A percentile compares a stretch with the other conserved stretches of the same genome.
Conservation (phyloP, 225 moss, liverwort and hornwort genomes). For the Lunularia cruciata region DNA sequence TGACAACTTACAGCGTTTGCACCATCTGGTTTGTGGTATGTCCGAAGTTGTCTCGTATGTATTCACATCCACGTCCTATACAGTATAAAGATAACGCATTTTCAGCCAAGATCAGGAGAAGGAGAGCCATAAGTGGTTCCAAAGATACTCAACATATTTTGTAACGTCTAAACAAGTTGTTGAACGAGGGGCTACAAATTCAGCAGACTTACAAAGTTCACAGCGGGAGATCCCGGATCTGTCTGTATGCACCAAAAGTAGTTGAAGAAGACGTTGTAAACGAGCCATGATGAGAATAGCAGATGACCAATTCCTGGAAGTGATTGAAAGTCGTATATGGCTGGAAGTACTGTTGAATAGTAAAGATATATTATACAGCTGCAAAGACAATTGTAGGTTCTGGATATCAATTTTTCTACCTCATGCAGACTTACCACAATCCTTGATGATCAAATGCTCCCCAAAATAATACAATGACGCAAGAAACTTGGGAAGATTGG, state of each 20-base stretch:
- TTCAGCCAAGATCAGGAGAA: neutral
- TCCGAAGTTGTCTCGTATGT: conserved; percentile 54
- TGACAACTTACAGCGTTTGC: conserved; percentile 81
- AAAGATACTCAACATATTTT: no score
- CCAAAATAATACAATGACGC: neutral
- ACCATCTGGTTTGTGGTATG: conserved; percentile 62
- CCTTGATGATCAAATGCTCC: neutral
- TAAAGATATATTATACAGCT: conserved; percentile 71
- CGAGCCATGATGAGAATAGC: conserved; percentile 66
- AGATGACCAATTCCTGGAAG: conserved; percentile 65
- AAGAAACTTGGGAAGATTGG: neutral
- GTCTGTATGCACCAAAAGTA: conserved; percentile 78
- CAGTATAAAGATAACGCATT: neutral
- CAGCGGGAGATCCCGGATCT: conserved; percentile 68
- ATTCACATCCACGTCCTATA: conserved; percentile 59
- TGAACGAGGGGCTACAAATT: neutral
- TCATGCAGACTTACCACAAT: neutral
- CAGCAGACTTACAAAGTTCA: conserved; percentile 48
- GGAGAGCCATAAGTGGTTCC: neutral
- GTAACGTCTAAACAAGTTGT: no score
- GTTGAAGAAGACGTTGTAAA: conserved; percentile 87
- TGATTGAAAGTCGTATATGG: conserved; percentile 58
- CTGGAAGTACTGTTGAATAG: conserved; percentile 69
- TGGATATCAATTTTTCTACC: neutral
- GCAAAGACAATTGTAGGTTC: no score